These are phyloP conservation scores for Aspergillus ostianus DNA, from an alignment of 495 filamentous ascomycete species.

Conservation along the genomic window DNA sequence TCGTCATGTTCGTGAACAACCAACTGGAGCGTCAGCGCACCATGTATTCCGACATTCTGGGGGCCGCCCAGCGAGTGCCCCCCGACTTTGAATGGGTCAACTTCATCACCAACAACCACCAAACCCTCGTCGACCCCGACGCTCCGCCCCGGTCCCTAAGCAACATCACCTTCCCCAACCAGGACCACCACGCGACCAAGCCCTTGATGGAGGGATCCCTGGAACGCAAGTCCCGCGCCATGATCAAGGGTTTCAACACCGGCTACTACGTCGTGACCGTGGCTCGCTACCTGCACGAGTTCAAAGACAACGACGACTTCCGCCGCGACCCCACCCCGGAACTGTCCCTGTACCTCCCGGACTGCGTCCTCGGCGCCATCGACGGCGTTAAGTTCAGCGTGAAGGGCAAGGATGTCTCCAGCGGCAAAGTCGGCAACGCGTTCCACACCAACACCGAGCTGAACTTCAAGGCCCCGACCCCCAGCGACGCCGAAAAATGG, in stretches of 20 bases:
- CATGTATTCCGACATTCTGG: constrained; percentile 81
- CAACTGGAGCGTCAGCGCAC: constrained; percentile 77
- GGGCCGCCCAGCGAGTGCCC: constrained; percentile 72
- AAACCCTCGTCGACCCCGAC: constrained; percentile 76
- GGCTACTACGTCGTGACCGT: constrained; percentile 89
- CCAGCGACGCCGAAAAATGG: constrained; percentile 78
- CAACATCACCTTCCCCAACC: constrained; percentile 80
- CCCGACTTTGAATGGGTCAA: constrained; percentile 91
- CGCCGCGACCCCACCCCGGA: constrained; percentile 79
- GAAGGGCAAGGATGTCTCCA: constrained; percentile 84
- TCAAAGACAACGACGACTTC: constrained; percentile 88
- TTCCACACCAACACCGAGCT: constrained; percentile 63
- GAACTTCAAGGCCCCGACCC: constrained; percentile 69
- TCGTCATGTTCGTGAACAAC: constrained; percentile 71
- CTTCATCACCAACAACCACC: constrained; percentile 67
- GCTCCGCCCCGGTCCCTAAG: constrained; percentile 67
- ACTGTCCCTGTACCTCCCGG: constrained; percentile 86
- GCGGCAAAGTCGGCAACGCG: constrained; percentile 57
- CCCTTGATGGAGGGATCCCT: constrained; percentile 82
- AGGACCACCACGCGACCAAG: constrained; percentile 74
- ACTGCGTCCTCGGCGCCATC: constrained; percentile 75
- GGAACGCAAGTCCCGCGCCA: constrained; percentile 80
- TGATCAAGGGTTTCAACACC: constrained; percentile 73
- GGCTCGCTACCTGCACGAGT: constrained; percentile 86
- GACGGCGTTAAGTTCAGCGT: constrained; percentile 83